Evolutionary conservation across 371 early-diverging fungal species (phyloP).

Genomic region (Basidiobolus meristosporus): DNA sequence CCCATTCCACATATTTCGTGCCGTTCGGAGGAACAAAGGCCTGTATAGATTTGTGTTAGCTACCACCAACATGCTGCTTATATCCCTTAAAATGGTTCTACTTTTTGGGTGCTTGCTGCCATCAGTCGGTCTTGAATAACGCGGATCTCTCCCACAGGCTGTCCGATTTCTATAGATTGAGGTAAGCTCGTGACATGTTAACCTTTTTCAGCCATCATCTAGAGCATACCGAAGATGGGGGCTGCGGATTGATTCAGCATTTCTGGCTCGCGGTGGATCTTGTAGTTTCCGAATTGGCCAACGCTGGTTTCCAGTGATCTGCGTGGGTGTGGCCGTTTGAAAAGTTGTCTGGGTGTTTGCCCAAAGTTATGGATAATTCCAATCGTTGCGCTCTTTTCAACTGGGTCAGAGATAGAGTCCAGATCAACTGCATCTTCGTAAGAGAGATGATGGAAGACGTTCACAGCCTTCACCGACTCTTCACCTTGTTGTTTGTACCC

Average conservation of each 20-base stretch:
- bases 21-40: constrained; percentile 19
- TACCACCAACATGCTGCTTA: constrained; percentile 22
- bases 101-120: too few species aligned
- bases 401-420: constrained; percentile 68
- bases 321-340: constrained; percentile 54
- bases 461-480: constrained; percentile 60
- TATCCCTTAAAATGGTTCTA: too few species aligned
- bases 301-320: constrained; percentile 12
- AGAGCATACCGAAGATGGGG: constrained; percentile 23
- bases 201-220: not conserved
- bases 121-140: constrained; percentile 22
- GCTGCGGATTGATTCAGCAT: constrained; percentile 27
- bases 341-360: constrained; percentile 76
- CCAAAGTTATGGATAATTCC: constrained; percentile 92
- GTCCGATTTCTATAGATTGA: constrained; percentile 31
- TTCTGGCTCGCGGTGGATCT: constrained; percentile 24
- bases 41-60: constrained; percentile 20
- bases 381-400: constrained; percentile 77
- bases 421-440: constrained; percentile 85
- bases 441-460: constrained; percentile 78
- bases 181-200: too few species aligned
- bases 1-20: constrained; percentile 49
- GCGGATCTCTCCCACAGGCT: constrained; percentile 26
- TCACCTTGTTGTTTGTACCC: constrained; percentile 76
- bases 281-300: constrained; percentile 15